Percentiles rank a stretch among this genome's conserved stretches.
Conservation (phyloP, 768 basidiomycete species). For the Gymnopilus junonius region DNA sequence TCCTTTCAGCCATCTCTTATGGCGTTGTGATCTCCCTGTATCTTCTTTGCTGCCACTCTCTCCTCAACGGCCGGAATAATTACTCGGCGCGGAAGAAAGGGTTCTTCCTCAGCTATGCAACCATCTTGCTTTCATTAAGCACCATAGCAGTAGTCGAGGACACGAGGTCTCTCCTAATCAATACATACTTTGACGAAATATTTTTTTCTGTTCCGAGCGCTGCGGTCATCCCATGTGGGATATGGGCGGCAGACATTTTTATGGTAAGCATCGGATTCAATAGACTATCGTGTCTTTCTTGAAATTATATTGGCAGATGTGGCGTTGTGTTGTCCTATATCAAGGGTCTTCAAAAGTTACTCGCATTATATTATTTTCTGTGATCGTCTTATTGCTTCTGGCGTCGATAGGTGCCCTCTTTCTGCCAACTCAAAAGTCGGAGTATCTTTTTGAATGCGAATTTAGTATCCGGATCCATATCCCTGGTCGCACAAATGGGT, state of each 20-base stretch:
- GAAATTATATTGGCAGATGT: background rate
- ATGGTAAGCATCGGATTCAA: background rate
- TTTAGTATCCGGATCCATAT: background rate
- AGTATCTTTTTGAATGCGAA: background rate
- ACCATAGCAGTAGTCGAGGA: background rate
- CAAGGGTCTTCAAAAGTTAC: background rate
- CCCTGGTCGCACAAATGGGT: too few species aligned
- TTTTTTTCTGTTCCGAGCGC: background rate
- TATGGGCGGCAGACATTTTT: background rate
- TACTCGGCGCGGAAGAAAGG: background rate
- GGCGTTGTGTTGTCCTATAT: background rate
- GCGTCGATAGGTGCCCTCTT: background rate
- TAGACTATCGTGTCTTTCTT: background rate
- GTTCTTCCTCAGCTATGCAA: background rate
- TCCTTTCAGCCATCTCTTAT: background rate
- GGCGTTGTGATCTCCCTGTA: background rate
- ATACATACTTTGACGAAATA: background rate
- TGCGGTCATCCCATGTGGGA: background rate
- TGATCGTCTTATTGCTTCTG: background rate
- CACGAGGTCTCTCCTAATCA: background rate
- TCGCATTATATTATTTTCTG: background rate
- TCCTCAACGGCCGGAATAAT: background rate
- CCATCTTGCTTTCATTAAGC: background rate
- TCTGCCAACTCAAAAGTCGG: background rate
- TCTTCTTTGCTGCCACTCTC: background rate